Base-by-base conservation (phyloP, 2,329 filamentous ascomycete genomes). In the Neoscytalidium dimidiatum region DNA sequence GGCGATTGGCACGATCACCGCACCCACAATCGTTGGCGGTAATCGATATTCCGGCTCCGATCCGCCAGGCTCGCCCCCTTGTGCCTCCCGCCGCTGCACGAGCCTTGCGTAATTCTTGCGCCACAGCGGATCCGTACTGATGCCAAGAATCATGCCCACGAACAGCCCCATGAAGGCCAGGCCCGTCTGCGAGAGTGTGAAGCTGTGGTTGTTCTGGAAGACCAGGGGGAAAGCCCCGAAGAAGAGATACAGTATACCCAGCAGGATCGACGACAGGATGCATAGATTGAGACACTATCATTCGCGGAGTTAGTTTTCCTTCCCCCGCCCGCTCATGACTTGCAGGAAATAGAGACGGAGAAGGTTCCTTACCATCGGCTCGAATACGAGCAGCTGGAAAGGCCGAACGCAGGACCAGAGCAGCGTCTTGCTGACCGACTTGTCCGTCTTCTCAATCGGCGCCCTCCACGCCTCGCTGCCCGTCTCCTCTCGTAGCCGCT, bases 1-100 rank as follows among this genome's bases (percentile, higher is more conserved):
- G 6, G 92, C 92, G 64, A 91, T 81, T 4, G 93, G 92, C 33
- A 95, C 92, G 9, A 96, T 78, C 49, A 92, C 78, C 0, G 88
- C 88, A n/a, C 94, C 94, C 69, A 78, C 66, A 62, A 82, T 80
- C 17, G 81, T 85, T 62, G 92, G 88, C 6, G 92, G 91, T 35
- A 97, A 84, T 67, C 92, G 88, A 79, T 90, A 96, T 79, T 97
- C 94, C 8, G 94, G 94, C 81, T 97, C 92, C 66, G 88, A 90
- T 56, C 85, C 81, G 5, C 85, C 86, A 64, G 79, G 71, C 66
- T 82, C 73, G 4, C 84, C 84, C 48, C 82, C 83, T 75, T 84
- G 80, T 69, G 75, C 73, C 69, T 82, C 81, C 63, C 86, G 79
- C 71, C 83, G 79, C 64, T 78, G 80, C 64, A 89, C 83, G 67